Evolutionary conservation across 164 flowering plant species (phyloP).

Genomic region (Piper betle): DNA sequence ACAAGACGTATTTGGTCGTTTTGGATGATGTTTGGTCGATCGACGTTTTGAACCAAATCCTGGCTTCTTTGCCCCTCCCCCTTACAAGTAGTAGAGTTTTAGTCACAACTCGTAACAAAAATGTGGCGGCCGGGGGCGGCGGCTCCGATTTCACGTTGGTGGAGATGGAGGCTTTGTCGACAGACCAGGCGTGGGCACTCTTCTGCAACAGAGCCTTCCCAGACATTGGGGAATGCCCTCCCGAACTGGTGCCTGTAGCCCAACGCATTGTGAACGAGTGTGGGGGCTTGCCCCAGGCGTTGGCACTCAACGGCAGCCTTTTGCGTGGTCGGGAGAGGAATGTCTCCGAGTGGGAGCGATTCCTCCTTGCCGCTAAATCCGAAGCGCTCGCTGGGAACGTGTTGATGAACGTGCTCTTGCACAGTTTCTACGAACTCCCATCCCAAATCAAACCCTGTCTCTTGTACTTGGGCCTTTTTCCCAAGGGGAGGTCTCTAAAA

Average conservation of each 20-base stretch:
- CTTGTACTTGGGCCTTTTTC: conserved; percentile 3
- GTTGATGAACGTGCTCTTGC: conserved; percentile 1
- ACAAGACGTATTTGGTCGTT: not conserved
- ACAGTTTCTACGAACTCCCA: conserved; percentile 5
- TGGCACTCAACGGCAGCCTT: not conserved
- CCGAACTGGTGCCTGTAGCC: not conserved
- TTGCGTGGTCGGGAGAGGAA: not conserved
- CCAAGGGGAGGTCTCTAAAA: not conserved
- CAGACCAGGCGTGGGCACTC: not conserved
- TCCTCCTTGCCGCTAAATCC: not conserved
- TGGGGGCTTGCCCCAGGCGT: not conserved
- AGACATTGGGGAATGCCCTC: not conserved
- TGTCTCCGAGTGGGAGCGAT: not conserved
- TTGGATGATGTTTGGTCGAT: not conserved
- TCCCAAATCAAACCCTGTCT: conserved; percentile 3
- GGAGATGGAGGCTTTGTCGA: not conserved
- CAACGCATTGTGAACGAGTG: not conserved
- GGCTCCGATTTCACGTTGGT: not conserved
- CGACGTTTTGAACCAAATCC: not conserved
- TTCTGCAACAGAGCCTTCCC: not conserved
- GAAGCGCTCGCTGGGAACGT: not conserved
- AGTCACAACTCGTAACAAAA: not conserved
- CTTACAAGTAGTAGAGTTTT: not conserved
- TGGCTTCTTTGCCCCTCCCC: not conserved
- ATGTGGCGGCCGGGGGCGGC: not conserved